Evolutionary conservation across 768 basidiomycete genomes (phyloP).

Genomic region (Suillus clintonianus): DNA sequence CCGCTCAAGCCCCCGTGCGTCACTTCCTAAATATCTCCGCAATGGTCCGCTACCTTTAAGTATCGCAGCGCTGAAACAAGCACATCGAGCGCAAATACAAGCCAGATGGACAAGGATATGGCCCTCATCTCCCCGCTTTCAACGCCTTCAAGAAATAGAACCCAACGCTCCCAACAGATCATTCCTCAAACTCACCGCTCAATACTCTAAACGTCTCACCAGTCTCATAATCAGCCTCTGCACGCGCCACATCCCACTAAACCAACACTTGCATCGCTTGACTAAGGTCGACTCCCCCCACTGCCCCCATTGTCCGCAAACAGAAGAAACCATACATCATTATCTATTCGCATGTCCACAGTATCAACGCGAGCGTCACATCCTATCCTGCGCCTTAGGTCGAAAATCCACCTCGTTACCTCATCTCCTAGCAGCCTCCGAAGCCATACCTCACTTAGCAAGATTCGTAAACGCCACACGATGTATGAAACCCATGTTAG

Average conservation of each 20-base stretch:
- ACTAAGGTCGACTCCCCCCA: slow-evolving; percentile 18
- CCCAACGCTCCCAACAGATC: neutral
- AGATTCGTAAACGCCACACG: too few species aligned
- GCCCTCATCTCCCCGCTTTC: neutral
- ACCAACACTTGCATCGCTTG: slow-evolving; percentile 31
- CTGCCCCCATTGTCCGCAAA: slow-evolving; percentile 26
- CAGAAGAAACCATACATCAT: slow-evolving; percentile 30
- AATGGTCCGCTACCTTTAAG: neutral
- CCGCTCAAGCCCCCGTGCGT: neutral
- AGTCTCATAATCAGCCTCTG: slow-evolving; percentile 33
- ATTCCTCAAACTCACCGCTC: slow-evolving; percentile 3
- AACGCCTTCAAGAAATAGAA: neutral
- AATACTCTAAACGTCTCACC: slow-evolving; percentile 13
- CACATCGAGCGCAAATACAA: neutral
- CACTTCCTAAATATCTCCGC: neutral
- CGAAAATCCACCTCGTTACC: too few species aligned
- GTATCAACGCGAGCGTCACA: too few species aligned
- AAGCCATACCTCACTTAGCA: too few species aligned
- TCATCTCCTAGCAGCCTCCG: too few species aligned
- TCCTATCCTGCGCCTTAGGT: too few species aligned
- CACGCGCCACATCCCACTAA: slow-evolving; percentile 31
- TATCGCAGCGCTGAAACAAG: neutral
- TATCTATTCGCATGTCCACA: slow-evolving; percentile 31
- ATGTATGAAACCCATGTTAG: too few species aligned
- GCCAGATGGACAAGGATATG: neutral